These are phyloP conservation scores for Herpomyces periplanetae DNA, from an alignment of 2,329 filamentous ascomycete genomes.

Conservation along the genomic window DNA sequence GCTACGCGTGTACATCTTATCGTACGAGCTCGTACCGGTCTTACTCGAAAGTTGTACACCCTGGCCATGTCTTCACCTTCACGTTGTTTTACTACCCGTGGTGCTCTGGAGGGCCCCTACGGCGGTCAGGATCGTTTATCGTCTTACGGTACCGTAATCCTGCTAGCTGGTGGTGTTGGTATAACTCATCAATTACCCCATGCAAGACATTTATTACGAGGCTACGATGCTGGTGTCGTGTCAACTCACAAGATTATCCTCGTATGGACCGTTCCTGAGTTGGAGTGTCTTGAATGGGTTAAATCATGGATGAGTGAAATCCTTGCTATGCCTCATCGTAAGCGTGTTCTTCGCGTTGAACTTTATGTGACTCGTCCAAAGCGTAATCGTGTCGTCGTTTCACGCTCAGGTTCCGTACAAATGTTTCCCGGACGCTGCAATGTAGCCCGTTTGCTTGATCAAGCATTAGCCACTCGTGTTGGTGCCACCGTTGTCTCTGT, in stretches of 20 bases:
- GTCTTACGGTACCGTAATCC: conserved; percentile 62
- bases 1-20: conserved; percentile 32
- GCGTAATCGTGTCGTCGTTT: conserved; percentile 40
- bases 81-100: conserved; percentile 19
- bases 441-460: conserved; percentile 31
- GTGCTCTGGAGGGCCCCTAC: conserved; percentile 64
- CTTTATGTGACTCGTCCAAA: conserved; percentile 38
- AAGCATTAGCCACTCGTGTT: conserved; percentile 39
- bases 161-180: conserved; percentile 67
- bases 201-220: conserved; percentile 30
- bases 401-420: conserved; percentile 36
- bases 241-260: conserved; percentile 46
- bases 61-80: conserved; percentile 16
- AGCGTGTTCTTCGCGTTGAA: conserved; percentile 17
- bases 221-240: conserved; percentile 25
- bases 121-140: conserved; percentile 39
- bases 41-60: conserved; percentile 44
- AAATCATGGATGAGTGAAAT: conserved; percentile 23
- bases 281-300: conserved; percentile 22
- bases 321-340: conserved; percentile 16
- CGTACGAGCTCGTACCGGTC: conserved; percentile 49
- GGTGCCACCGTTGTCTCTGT: conserved; percentile 22
- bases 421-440: conserved; percentile 75
- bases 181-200: conserved; percentile 86
- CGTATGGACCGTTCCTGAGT: conserved; percentile 68